Base-by-base conservation (phyloP, 2,329 filamentous ascomycete species). In the Beauveria scarabaeidicola region DNA sequence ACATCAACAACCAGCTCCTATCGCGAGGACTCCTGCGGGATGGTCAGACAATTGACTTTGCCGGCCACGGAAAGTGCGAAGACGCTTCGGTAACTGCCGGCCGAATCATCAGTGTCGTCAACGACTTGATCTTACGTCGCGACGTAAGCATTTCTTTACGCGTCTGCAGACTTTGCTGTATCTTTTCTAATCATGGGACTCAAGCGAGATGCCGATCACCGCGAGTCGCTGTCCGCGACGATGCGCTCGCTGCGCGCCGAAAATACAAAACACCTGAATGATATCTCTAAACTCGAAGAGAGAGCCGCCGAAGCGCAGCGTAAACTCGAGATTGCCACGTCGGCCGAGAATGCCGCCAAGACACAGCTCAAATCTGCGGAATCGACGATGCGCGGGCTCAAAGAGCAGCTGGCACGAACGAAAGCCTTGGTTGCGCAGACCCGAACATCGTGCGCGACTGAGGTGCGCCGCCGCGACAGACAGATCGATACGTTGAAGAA, bases 401-500 rank as follows among this genome's bases (percentile, higher is more conserved):
- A 91, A 67, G 92, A 96, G 36, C 91, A 97, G 69, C 82, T 92
- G 64, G 80, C 84, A 25, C 86, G 89, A 54, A 84, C 93, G 72
- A 95, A 93, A 71, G 81, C 85, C 0, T 83, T 89, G 3, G 85
- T 96, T 2, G 83, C 88, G 32, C 93, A 97, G 72, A 88, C 94
- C 2, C 86, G 93, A 62, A 84, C 88, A 7, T 87, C 92, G 64
- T 97, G 92, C 72, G 87, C 91, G 53, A 96, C 91, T 65, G 94
- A 99, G 69, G 84, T 97, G 50, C 86, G 93, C 62, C 93, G 95
- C 69, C 85, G 93, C 46, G 94, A 99, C 69, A 80, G 91, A 48
- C 90, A 96, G 73, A 87, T 97, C 64, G 89, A 96, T 64, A 86
- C 86, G 44, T 78, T 99, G 63, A 97, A 97, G 78, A 88, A 87